Base-by-base conservation (phyloP, 2,329 filamentous ascomycete species). In the Phialocephala subalpina region DNA sequence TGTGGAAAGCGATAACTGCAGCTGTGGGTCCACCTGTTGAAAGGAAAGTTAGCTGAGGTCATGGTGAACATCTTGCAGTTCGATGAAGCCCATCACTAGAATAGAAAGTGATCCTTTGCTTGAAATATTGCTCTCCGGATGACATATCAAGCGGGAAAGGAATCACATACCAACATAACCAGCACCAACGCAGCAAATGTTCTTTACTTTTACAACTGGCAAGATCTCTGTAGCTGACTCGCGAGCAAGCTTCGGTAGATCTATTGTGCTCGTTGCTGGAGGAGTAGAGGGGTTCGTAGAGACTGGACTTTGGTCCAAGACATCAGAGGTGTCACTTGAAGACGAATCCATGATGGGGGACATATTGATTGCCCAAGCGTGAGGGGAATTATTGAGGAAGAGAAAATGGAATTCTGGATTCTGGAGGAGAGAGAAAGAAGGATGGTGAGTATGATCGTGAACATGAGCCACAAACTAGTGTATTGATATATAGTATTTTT, bases 1-100 rank as follows among this genome's bases (percentile, higher is more conserved):
- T 92, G 71, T 92, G 85, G 74, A 87, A 85, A 35, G 91, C 91
- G 65, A 93, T 86, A 38, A 94, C 86, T n/a, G 91, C 89, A 20
- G 89, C 89, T 36, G 90, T 93, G 52, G 91, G 91, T 55, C 90
- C 91, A 73, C 90, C 90, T 61, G 11, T 49, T 8, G n/a, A 25
- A n/a, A 49, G 45, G 11, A 49, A 25, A 3, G 45, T 49, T 14
- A 49, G 45, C n/a, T 25, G 22, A 9, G n/a, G 20, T 25, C n/a
- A 22, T 25, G 11, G 11, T 8, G 45, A 22, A 49, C 5, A 22
- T 33, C 29, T 33, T 33, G 29, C 29, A 33, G 29, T 33, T 33
- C 9, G 29, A 9, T 9, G 9, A 33, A 33, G 29, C 29, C 29
- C n/a, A 49, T 8, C 11, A 49, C 22, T 3, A 5, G 4, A 49